These are phyloP conservation scores for Catharanthus roseus DNA, from an alignment of 257 asterid genomes.

Conservation along the genomic window DNA sequence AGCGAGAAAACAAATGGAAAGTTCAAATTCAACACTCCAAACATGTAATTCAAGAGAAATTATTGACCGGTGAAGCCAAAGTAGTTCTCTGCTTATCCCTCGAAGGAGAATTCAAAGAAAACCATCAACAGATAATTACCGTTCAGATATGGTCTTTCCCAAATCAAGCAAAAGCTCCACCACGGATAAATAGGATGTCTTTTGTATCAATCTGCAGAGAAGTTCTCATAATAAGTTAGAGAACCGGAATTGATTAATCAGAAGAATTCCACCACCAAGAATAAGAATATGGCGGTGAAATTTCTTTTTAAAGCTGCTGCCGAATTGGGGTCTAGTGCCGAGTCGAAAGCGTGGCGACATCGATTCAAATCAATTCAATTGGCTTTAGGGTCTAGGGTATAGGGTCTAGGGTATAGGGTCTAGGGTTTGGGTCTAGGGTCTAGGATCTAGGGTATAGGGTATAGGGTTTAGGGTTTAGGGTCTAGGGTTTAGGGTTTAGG, in stretches of 20 bases:
- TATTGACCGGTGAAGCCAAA: neutral
- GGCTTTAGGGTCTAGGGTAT: too few relatives aligned
- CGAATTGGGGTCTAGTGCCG: too few relatives aligned
- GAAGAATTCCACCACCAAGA: neutral
- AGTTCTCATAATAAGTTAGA: neutral
- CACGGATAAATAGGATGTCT: conserved; percentile 86
- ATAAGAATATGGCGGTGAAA: neutral
- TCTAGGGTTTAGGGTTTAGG: too few relatives aligned
- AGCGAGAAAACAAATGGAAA: conserved; percentile 25
- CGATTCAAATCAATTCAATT: too few relatives aligned
- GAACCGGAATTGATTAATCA: neutral
- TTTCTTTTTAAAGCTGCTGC: too few relatives aligned
- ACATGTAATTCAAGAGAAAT: neutral
- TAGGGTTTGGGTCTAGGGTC: too few relatives aligned
- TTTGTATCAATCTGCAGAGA: conserved; percentile 74
- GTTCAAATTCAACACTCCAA: neutral
- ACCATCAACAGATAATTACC: conserved; percentile 38
- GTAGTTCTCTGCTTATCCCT: neutral
- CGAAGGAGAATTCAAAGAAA: neutral
- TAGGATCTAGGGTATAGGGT: too few relatives aligned
- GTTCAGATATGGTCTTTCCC: conserved; percentile 89
- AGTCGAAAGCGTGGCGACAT: too few relatives aligned
- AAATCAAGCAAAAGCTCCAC: conserved; percentile 92
- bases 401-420: too few relatives aligned
- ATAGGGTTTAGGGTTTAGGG: too few relatives aligned